Percentiles rank a stretch among this genome's conserved stretches.
Conservation (phyloP, 1,139 yeast species). For the Arxiozyma telluris region DNA sequence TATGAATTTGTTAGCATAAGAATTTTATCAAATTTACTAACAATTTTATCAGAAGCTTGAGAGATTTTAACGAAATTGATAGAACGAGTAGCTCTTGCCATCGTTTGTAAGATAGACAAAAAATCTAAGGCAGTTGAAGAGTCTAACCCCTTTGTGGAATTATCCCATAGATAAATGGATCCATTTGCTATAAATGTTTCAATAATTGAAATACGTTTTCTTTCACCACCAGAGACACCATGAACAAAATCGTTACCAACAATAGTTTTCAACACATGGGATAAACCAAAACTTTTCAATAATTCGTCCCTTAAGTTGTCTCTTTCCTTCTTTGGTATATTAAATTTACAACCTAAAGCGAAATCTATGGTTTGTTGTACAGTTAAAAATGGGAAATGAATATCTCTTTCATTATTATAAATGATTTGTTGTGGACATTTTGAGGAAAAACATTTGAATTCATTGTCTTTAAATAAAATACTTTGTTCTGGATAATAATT, state of each 20-base stretch:
- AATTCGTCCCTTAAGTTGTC: slow-evolving; percentile 33
- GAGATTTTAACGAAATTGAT: slow-evolving; percentile 43
- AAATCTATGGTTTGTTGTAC: slow-evolving; percentile 40
- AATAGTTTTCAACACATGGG: slow-evolving; percentile 35
- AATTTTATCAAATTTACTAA: slow-evolving; percentile 41
- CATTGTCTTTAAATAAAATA: slow-evolving; percentile 18
- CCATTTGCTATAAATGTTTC: slow-evolving; percentile 42
- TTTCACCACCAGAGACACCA: slow-evolving; percentile 41
- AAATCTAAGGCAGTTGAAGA: slow-evolving; percentile 47
- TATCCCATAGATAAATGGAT: slow-evolving; percentile 45
- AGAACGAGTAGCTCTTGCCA: slow-evolving; percentile 37
- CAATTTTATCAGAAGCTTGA: slow-evolving; percentile 44
- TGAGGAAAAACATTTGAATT: slow-evolving; percentile 19
- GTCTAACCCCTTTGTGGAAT: slow-evolving; percentile 44
- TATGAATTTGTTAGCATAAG: slow-evolving; percentile 37
- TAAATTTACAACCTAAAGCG: slow-evolving; percentile 31
- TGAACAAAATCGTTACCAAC: slow-evolving; percentile 39
- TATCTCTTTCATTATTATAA: slow-evolving; percentile 42
- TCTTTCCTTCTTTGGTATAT: slow-evolving; percentile 31
- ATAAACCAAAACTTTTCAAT: slow-evolving; percentile 36
- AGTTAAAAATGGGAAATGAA: slow-evolving; percentile 41
- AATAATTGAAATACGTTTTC: slow-evolving; percentile 40
- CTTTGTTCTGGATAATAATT: slow-evolving; percentile 31
- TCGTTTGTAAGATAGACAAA: slow-evolving; percentile 37
- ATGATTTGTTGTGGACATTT: slow-evolving; percentile 33